Evolutionary conservation across 495 filamentous ascomycete genomes (phyloP).

Genomic region (Xylaria palmicola): DNA sequence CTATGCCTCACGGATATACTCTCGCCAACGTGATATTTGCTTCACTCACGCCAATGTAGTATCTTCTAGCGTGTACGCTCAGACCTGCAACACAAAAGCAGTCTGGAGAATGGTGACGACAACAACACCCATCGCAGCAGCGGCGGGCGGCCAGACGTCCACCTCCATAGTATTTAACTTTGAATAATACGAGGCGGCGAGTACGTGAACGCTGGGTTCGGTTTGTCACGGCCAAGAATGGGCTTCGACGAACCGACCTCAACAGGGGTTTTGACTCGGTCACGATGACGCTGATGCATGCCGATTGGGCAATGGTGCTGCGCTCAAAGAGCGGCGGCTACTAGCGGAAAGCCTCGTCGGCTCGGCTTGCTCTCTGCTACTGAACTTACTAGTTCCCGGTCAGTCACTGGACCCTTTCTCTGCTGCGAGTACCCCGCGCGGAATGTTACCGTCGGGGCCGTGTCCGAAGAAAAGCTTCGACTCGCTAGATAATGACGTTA

Average conservation of each 20-base stretch:
- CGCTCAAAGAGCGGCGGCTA: constrained; percentile 3
- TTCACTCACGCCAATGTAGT: too few species aligned
- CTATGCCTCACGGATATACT: neutral
- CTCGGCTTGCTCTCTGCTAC: neutral
- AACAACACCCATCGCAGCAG: neutral
- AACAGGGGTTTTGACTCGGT: neutral
- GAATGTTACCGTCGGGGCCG: neutral
- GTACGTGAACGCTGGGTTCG: constrained; percentile 2
- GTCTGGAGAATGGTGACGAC: neutral
- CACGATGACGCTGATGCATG: neutral
- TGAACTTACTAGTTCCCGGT: neutral
- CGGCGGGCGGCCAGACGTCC: neutral
- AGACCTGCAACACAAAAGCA: neutral
- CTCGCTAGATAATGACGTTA: neutral
- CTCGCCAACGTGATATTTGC: neutral
- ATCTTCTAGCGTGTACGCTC: neutral
- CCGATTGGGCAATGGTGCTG: neutral
- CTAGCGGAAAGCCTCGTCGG: constrained; percentile 9
- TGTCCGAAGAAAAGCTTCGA: neutral
- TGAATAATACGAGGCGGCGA: neutral
- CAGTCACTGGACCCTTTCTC: neutral
- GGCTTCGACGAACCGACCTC: neutral
- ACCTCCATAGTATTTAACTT: neutral
- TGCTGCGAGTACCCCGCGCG: neutral
- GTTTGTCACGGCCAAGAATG: constrained; percentile 13